Base-by-base conservation (phyloP, 495 filamentous ascomycete genomes). In the Aspergillus wentii region DNA sequence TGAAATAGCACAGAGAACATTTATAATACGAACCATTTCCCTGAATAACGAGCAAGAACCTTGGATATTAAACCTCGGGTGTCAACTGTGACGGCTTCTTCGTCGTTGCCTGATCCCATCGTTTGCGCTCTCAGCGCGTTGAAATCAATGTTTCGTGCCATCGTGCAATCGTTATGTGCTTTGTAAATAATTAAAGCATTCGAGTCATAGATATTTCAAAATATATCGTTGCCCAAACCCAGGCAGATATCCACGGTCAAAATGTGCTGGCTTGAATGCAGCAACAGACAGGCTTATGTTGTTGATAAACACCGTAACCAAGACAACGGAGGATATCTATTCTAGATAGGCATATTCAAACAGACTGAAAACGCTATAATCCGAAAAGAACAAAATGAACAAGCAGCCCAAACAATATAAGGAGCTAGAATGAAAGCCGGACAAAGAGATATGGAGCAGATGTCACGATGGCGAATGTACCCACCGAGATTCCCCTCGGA, bases 41-140 rank as follows among this genome's bases (percentile, higher is more conserved):
- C 89, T 7, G 88, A 92, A 60, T 98, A 98, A 41, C 92, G 69
- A 13, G 92, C 91, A 27, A 98, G 75, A 1, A 97, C 89, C 63
- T 99, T 99, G 60, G 96, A 94, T 43, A 99, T 96, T 48, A 99
- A 68, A 19, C 90, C 94, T 49, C 94, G 72, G 17, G 92, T 99
- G 54, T 99, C 95, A 38, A 97, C 94, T 0, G 94, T 99, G 23
- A 99, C 94, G n/a, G 92, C 94, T 57, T 95, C 90, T 52, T 96
- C 92, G 41, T 92, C 87, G 33, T 85, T 82, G 19, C 87, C 84
- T 29, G 88, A 82, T 29, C 75, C 80, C 72, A 98, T 74, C 11
- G 92, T 90, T 54, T 85, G 86, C 36, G 88, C 86, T 44, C 86
- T 82, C 31, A 98, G 73, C 45, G 81, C 80, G 52, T 82, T 82